Conservation (phyloP, 2,329 filamentous ascomycete species). For the Fusarium albidum region DNA sequence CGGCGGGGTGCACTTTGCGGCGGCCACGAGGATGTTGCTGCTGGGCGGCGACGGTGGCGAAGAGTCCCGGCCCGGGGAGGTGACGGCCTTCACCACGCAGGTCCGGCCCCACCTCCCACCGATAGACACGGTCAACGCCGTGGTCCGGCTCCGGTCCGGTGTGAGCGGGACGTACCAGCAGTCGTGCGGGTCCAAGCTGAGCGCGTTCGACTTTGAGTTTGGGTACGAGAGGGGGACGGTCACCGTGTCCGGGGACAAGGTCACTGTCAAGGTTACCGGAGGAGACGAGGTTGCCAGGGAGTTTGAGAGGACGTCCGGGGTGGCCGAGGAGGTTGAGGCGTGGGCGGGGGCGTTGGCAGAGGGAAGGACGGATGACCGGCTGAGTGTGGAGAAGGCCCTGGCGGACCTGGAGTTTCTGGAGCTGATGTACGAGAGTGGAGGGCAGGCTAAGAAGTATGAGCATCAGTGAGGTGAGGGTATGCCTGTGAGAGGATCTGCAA, state of each 20-base stretch:
- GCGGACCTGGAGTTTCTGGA: constrained; percentile 68
- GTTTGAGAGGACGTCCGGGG: constrained; percentile 61
- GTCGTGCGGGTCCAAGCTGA: constrained; percentile 64
- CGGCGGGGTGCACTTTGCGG: constrained; percentile 77
- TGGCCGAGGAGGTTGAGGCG: constrained; percentile 67
- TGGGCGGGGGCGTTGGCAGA: constrained; percentile 63
- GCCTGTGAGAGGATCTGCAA: too few species aligned
- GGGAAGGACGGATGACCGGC: constrained; percentile 58
- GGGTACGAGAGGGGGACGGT: constrained; percentile 67
- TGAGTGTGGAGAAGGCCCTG: constrained; percentile 66
- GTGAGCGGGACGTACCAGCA: constrained; percentile 64
- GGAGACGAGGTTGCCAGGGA: constrained; percentile 47
- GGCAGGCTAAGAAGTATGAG: constrained; percentile 50
- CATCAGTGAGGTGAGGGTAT: constrained; percentile 41
- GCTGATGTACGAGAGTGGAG: constrained; percentile 58
- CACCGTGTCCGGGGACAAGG: constrained; percentile 54
- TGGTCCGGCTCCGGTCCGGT: constrained; percentile 62
- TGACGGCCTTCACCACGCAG: constrained; percentile 64
- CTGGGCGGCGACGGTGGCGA: constrained; percentile 51
- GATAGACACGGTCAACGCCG: constrained; percentile 71
- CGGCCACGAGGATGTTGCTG: constrained; percentile 68
- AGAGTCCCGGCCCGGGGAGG: constrained; percentile 52
- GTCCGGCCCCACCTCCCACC: constrained; percentile 67
- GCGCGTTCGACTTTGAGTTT: constrained; percentile 63
- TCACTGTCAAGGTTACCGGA: constrained; percentile 49